These are phyloP conservation scores for Chalciporus sphaerocephalus DNA, from an alignment of 768 basidiomycete genomes.

Conservation along the genomic window DNA sequence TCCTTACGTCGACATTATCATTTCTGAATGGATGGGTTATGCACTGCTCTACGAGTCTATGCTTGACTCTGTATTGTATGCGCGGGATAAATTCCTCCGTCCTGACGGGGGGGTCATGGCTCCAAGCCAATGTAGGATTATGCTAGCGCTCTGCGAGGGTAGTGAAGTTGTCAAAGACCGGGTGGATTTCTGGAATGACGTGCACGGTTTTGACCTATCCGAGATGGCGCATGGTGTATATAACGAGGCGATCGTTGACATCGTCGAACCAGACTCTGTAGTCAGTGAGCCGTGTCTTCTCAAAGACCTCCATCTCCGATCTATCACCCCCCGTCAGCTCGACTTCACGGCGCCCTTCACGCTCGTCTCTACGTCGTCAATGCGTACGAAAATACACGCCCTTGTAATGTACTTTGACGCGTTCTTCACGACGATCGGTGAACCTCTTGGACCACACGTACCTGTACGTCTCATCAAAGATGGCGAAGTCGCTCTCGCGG, in stretches of 20 bases:
- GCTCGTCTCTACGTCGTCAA: constrained; percentile 56
- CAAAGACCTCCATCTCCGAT: constrained; percentile 76
- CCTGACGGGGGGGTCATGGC: constrained; percentile 76
- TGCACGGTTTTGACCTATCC: constrained; percentile 90
- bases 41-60: constrained; percentile 92
- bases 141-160: constrained; percentile 79
- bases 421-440: constrained; percentile 71
- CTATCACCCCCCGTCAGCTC: constrained; percentile 63
- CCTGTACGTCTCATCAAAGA: constrained; percentile 55
- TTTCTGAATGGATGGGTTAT: constrained; percentile 99
- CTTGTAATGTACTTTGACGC: constrained; percentile 94
- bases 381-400: constrained; percentile 63
- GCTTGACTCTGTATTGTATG: constrained; percentile 90
- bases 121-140: constrained; percentile 84
- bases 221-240: constrained; percentile 74
- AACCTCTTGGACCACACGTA: constrained; percentile 47
- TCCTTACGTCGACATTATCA: constrained; percentile 84
- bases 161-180: constrained; percentile 74
- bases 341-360: constrained; percentile 77
- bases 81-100: constrained; percentile 80
- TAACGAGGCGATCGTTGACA: constrained; percentile 80
- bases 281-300: constrained; percentile 59
- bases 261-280: constrained; percentile 61
- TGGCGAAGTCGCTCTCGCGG: constrained; percentile 60
- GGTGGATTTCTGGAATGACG: constrained; percentile 83